These are phyloP conservation scores for Boletus coccyginus DNA, from an alignment of 768 basidiomycete genomes.

Conservation along the genomic window DNA sequence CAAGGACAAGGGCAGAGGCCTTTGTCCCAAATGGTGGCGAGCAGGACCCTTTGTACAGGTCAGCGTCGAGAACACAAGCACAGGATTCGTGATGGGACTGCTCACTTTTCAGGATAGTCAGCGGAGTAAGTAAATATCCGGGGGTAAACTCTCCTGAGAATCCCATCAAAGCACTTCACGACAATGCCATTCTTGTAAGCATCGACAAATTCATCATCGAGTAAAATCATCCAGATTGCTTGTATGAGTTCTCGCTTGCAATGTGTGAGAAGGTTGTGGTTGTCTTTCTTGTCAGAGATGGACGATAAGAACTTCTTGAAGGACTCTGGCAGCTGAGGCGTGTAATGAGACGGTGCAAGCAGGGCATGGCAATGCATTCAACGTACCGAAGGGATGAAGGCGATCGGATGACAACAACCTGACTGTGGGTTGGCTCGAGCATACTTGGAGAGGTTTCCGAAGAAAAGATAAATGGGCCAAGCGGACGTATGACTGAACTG, in stretches of 20 bases:
- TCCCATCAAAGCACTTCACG: neutral
- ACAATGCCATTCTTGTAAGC: constrained; percentile 1
- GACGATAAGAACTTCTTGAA: neutral
- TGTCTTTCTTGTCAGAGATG: neutral
- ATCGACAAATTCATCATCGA: neutral
- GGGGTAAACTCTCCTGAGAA: neutral
- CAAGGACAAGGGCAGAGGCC: neutral
- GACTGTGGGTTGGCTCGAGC: too few species aligned
- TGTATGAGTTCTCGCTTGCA: neutral
- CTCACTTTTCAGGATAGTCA: constrained; percentile 6
- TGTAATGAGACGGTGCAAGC: neutral
- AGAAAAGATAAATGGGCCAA: neutral
- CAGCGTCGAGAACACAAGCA: neutral
- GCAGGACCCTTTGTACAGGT: neutral
- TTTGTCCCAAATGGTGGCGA: neutral
- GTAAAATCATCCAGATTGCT: neutral
- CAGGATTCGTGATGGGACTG: neutral
- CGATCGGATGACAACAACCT: too few species aligned
- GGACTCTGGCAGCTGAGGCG: constrained; percentile 2
- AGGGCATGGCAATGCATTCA: neutral
- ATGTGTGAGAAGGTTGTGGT: neutral
- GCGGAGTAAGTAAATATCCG: constrained; percentile 5
- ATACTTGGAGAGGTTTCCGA: too few species aligned
- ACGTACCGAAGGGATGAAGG: constrained; percentile 12
- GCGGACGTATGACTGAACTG: constrained; percentile 11